Base-by-base conservation (phyloP, 129 eudicot species). In the Artemisia tridentata region DNA sequence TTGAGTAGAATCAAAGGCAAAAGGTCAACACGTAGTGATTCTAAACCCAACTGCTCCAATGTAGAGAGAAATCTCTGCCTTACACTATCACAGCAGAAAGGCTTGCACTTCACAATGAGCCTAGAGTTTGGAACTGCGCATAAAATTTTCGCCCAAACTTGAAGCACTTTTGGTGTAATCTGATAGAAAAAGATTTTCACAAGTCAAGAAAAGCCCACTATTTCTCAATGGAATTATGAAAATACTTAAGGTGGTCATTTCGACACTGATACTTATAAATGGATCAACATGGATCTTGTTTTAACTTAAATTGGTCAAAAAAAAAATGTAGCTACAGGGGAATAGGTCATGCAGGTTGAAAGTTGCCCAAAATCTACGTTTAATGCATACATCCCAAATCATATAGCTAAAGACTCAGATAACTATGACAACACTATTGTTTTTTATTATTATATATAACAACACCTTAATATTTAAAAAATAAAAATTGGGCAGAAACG, bases 31-130 rank as follows among this genome's bases (percentile, higher is more conserved):
- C 98, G 96, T 57, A 83, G 80, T 43, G 96, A 75, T 56, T 92
- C 98, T 87, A 92, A 76, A n/a, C 96, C 98, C 79, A 92, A 77
- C 78, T 92, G 87, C 96, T 92, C 96, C 83, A 92, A 81, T 69
- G 86, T 86, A 14, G 92, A 71, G 34, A 92, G 90, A 80, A 92
- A 92, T 78, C 85, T 83, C 75, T 85, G 90, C 65, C 90, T 87
- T 67, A 92, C 83, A 78, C 88, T 92, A 21, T 92, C 98, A 79
- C 95, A 89, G 84, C 95, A 89, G 73, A 92, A 92, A 63, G 98
- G 98, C 79, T 92, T 92, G 73, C 98, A 92, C 74, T 92, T 92
- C 52, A 92, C 92, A 61, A 92, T 88, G 67, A 92, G 96, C 58
- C 98, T 89, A 71, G 98, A 89, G 64, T 89, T 86, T 60, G 98